phyloP scores from a whole-genome alignment of 371 early-diverging fungal genomes.

The Mucor sp. region DNA sequence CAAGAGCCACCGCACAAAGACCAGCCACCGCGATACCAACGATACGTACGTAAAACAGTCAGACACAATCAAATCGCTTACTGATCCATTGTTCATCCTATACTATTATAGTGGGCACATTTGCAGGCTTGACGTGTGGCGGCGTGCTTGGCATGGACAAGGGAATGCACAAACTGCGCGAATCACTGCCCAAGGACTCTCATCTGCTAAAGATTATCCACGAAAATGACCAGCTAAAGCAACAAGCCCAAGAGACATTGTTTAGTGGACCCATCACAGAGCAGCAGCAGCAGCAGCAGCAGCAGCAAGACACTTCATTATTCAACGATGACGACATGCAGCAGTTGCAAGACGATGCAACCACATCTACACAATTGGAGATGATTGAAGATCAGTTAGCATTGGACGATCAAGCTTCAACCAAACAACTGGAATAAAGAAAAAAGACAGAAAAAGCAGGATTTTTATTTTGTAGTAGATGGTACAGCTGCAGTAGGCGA shows the following conservation, averaged over 20 bases:
- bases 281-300: too few species aligned
- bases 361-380: background rate
- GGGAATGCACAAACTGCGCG: conserved; percentile 41
- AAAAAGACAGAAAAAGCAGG: background rate
- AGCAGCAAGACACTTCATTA: background rate
- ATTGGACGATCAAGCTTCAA: background rate
- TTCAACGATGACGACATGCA: background rate
- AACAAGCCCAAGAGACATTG: conserved; percentile 8
- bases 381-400: background rate
- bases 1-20: conserved; percentile 17
- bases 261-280: conserved; percentile 6
- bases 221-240: conserved; percentile 30
- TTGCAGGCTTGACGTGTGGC: conserved; percentile 37
- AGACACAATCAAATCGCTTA: background rate
- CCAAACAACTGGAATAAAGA: background rate
- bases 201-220: conserved; percentile 35
- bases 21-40: conserved; percentile 34
- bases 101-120: conserved; percentile 47
- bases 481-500: background rate
- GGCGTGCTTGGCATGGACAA: conserved; percentile 42
- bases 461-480: conserved; percentile 2
- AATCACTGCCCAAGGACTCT: conserved; percentile 34
- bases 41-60: conserved; percentile 28
- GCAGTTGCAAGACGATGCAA: background rate
- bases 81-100: background rate